A percentile compares a stretch with the other conserved stretches of the same genome.
These are phyloP conservation scores for Lachnellula suecica DNA, from an alignment of 2,329 filamentous ascomycete species.

Conservation along the genomic window DNA sequence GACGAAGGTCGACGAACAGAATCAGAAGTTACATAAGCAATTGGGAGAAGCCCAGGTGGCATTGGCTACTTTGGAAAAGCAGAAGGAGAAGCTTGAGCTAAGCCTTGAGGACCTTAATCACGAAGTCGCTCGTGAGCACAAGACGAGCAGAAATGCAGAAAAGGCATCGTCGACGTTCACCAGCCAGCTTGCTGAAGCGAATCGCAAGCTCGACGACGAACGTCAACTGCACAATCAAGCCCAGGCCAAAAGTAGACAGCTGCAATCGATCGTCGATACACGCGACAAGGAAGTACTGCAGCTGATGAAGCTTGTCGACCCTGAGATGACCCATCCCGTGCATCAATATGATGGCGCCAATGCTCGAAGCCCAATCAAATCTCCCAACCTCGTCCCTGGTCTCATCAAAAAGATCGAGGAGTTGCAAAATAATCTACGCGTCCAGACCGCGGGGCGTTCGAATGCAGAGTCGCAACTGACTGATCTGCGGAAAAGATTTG, in stretches of 20 bases:
- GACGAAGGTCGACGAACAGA: slow-evolving; percentile 77
- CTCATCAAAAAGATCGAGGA: slow-evolving; percentile 84
- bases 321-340: slow-evolving; percentile 48
- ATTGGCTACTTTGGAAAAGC: slow-evolving; percentile 85
- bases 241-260: slow-evolving; percentile 78
- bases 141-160: slow-evolving; percentile 85
- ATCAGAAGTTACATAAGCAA: slow-evolving; percentile 76
- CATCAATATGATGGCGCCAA: slow-evolving; percentile 55
- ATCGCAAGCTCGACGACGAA: slow-evolving; percentile 87
- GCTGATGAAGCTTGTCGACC: slow-evolving; percentile 85
- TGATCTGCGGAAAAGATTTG: slow-evolving; percentile 72
- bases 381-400: slow-evolving; percentile 69
- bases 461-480: slow-evolving; percentile 82
- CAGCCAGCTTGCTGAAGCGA: slow-evolving; percentile 83
- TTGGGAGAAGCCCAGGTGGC: slow-evolving; percentile 82
- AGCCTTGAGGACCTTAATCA: slow-evolving; percentile 90
- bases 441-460: slow-evolving; percentile 76
- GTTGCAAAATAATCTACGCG: slow-evolving; percentile 81
- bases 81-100: slow-evolving; percentile 87
- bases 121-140: slow-evolving; percentile 85
- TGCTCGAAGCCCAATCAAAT: slow-evolving; percentile 56
- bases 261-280: slow-evolving; percentile 77
- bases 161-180: slow-evolving; percentile 79
- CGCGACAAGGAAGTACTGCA: slow-evolving; percentile 79
- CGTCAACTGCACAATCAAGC: slow-evolving; percentile 81